Evolutionary conservation across 345 rosid species (phyloP), one percentile per base, ranked within the genome.

Genomic region (Acer yangbiense): DNA sequence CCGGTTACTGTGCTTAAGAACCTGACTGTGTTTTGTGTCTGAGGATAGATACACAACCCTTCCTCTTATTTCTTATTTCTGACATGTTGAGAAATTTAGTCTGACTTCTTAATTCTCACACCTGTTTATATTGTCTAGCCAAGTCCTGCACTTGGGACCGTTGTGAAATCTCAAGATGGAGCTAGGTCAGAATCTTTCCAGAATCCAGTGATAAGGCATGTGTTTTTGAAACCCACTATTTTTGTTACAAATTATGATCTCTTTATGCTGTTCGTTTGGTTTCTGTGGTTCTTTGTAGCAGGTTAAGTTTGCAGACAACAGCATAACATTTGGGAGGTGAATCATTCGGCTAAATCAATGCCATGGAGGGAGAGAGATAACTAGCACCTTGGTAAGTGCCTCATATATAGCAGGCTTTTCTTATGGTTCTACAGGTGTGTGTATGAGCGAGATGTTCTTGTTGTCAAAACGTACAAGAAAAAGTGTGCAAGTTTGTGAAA

Each of bases 171-270:
- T 21, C 80, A 82, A 81, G 93, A 85, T 74, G 89, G 87, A 83
- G 88, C 80, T 82, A 87, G 92, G 92, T 90, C 90, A 88, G 94
- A 86, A 85, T 84, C 88, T 85, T 78, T 83, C 87, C 92, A 82
- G 81, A 87, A 78, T 85, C 87, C 89, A 78, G 76, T 80, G 77
- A 86, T 77, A 80, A 89, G 94, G 93, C 92, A 86, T 85, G 90
- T 82, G 68, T 78, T 82, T 85, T 82, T 82, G 65, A 75, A 84
- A 83, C 87, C 82, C 78, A 10, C 43, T 72, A 81, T 72, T 68
- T 60, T 68, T 61, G 50, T 77, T 20, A 69, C 82, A 69, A 79
- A 81, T 77, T 50, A 72, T 80, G 83, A 76, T 73, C 65, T 85
- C 83, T 86, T 83, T 79, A 77, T 77, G 82, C 84, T 79, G 77